Percentiles rank a stretch among this genome's conserved stretches.
These are phyloP conservation scores for Sicyos baderoa DNA, from an alignment of 306 rosid genomes.

Conservation along the genomic window DNA sequence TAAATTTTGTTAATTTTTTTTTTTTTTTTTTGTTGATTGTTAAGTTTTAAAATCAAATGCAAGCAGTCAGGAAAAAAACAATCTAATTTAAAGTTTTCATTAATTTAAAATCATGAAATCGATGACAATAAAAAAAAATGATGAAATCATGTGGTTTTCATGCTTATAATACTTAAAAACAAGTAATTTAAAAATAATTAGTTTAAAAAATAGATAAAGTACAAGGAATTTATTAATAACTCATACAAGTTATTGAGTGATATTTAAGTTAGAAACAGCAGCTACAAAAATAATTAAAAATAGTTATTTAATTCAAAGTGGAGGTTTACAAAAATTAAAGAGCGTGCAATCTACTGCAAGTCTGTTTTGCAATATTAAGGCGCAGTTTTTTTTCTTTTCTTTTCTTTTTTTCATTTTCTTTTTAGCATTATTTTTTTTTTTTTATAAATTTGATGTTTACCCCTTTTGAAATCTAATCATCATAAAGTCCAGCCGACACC, in stretches of 20 bases:
- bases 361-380: not conserved
- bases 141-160: too few relatives aligned
- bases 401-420: not conserved
- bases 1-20: too few relatives aligned
- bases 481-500: conserved; percentile 34
- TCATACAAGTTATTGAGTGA: not conserved
- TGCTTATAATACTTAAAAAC: too few relatives aligned
- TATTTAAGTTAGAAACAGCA: conserved; percentile 2
- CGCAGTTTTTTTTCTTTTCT: not conserved
- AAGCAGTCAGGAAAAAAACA: too few relatives aligned
- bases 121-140: too few relatives aligned
- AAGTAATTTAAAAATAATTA: too few relatives aligned
- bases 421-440: not conserved
- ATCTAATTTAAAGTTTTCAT: too few relatives aligned
- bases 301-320: not conserved
- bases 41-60: too few relatives aligned
- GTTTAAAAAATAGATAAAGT: not conserved
- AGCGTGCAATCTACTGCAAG: conserved; percentile 14
- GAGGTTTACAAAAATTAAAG: not conserved
- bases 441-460: not conserved
- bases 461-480: not conserved
- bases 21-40: too few relatives aligned
- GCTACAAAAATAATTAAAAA: not conserved
- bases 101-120: too few relatives aligned
- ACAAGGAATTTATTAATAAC: not conserved